Evolutionary conservation across 768 basidiomycete species (phyloP), one percentile per base, ranked within the genome.

Genomic region (Gautieria morchelliformis): DNA sequence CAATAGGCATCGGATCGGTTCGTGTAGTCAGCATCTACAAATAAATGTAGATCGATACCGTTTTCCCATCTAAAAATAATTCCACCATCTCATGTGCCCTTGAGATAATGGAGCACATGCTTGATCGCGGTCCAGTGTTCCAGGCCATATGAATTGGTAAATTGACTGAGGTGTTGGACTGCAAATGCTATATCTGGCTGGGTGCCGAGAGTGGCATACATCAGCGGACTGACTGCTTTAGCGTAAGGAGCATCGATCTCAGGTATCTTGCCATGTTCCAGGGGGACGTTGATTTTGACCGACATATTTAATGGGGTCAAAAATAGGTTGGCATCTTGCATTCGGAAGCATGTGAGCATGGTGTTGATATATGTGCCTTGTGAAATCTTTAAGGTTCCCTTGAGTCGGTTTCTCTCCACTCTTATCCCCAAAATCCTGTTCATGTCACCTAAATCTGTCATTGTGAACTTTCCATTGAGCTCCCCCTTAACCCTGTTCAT

Each of bases 351-450:
- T 9, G 56, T 0, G n/a, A 63, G 50, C 22, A 63, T 42, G 2
- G 22, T 7, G 5, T 53, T 49, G 33, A 61, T 59, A 53, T 60
- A 63, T 7, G 27, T 19, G 2, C 32, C 46, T 46, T 64, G 63
- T 2, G 50, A 55, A 9, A 64, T 17, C 5, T 37, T 48, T 10
- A 61, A 30, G 4, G 51, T 53, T 20, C 37, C 15, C 3, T 60
- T 62, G 9, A 51, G 65, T n/a, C 60, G 65, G 51, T 59, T 40
- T 22, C 51, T 35, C 1, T n/a, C 50, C 47, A 76, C 67, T 6
- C 62, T 66, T n/a, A 78, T 73, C 0, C 75, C 74, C 1, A 79
- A 56, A 32, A 63, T 58, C 44, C 65, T 70, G n/a, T n/a, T n/a
- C n/a, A n/a, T n/a, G n/a, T n/a, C n/a, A n/a, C n/a, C n/a, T n/a